Evolutionary conservation across 805 yeast species (phyloP).

Genomic region (Scheffersomyces stipitis): DNA sequence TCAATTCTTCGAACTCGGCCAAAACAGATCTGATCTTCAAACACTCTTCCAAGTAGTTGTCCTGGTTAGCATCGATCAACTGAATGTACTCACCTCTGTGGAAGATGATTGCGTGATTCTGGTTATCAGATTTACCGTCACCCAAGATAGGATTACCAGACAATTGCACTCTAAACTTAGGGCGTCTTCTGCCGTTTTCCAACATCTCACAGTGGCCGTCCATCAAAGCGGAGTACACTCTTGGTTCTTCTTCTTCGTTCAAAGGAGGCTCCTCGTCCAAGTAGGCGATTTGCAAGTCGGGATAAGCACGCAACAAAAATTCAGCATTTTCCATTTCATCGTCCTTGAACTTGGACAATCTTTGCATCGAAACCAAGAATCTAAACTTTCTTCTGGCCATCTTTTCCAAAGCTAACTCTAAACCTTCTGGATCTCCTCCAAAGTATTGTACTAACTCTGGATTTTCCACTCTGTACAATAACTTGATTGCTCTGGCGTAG

Average conservation of each 20-base stretch:
- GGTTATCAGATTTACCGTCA: slow-evolving; percentile 88
- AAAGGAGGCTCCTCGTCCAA: slow-evolving; percentile 88
- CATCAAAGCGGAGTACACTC: slow-evolving; percentile 72
- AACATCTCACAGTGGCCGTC: slow-evolving; percentile 76
- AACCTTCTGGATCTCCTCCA: slow-evolving; percentile 97
- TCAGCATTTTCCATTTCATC: slow-evolving; percentile 82
- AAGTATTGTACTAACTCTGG: slow-evolving; percentile 96
- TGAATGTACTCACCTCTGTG: slow-evolving; percentile 85
- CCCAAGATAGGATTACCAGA: slow-evolving; percentile 87
- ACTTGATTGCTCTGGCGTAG: slow-evolving; percentile 92
- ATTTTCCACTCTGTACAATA: slow-evolving; percentile 90
- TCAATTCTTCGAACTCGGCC: slow-evolving; percentile 79
- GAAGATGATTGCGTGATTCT: slow-evolving; percentile 76
- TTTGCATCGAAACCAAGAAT: slow-evolving; percentile 83
- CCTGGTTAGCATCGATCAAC: slow-evolving; percentile 85
- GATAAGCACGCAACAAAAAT: slow-evolving; percentile 77
- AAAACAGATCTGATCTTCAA: slow-evolving; percentile 76
- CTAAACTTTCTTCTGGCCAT: slow-evolving; percentile 85
- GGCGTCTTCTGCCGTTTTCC: slow-evolving; percentile 62
- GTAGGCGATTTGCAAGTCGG: slow-evolving; percentile 87
- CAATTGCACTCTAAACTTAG: slow-evolving; percentile 70
- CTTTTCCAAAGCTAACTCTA: slow-evolving; percentile 88
- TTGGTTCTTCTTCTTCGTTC: slow-evolving; percentile 66
- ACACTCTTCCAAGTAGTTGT: slow-evolving; percentile 83
- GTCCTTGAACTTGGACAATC: slow-evolving; percentile 66